Base-by-base conservation (phyloP, 1,284 basidiomycete genomes). In the Trichosporon sp. region DNA sequence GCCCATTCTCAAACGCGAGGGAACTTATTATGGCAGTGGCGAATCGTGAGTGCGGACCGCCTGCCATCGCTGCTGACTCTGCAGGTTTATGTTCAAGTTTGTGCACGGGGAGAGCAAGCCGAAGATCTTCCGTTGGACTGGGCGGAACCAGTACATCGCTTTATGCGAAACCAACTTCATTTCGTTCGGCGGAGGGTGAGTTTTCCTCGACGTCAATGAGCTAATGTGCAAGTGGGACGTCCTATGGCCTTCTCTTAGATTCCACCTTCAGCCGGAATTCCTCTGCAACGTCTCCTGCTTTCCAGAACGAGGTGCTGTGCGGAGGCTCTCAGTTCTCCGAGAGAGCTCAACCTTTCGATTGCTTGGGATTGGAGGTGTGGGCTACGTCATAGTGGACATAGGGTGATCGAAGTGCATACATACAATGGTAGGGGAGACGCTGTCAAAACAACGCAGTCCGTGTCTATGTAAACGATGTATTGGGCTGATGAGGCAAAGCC, bases 191-290 rank as follows among this genome's bases (percentile, higher is more conserved):
- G 93, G 93, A 71, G 92, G 93, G 92, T 92, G 70, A 69, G 89
- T 65, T 3, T 2, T 9, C 11, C 4, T 14, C 13, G 21, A 16
- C 11, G 9, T 29, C 6, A 13, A 11, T 5, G 2, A 7, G 14
- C 58, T 61, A 21, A 40, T 44, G 33, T 21, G 54, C 5, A 63
- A 92, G 90, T 4, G 91, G 92, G 61, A 92, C 91, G 0, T 86
- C 87, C 52, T 95, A 91, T 74, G 95, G 95, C 0, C 81, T 99
- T 6, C 92, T 93, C 79, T 81, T 99, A n/a, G 92, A 95, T 74
- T 86, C 88, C 1, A 85, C 86, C 0, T 86, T 99, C 19, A 85
- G 87, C 44, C 87, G 89, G 58, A 95, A 95, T 10, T 89, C 91
- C 0, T 92, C 91, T 0, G 88, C 90, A 1, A 83, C 83, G 0